These are phyloP conservation scores for Myxozyma melibiosi DNA, from an alignment of 805 yeast species.

Conservation along the genomic window DNA sequence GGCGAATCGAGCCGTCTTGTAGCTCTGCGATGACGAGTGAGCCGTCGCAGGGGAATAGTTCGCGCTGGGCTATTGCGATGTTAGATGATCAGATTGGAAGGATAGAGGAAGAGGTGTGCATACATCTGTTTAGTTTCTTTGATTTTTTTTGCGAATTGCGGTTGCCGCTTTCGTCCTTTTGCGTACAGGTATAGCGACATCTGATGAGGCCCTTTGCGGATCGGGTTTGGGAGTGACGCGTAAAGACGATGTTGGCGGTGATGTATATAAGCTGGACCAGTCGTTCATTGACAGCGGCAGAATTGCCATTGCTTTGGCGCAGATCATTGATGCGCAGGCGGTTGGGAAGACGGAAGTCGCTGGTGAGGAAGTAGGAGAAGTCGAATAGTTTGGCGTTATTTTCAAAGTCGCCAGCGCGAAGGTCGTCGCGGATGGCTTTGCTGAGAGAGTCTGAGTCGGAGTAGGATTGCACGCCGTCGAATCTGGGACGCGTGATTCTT, in stretches of 20 bases:
- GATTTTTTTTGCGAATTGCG: constrained; percentile 1
- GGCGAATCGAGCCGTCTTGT: constrained; percentile 9
- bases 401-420: neutral
- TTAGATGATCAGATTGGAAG: neutral
- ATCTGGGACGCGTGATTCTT: constrained; percentile 8
- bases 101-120: neutral
- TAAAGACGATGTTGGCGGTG: constrained; percentile 1
- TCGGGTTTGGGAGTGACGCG: constrained; percentile 5
- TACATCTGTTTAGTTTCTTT: constrained; percentile 9
- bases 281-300: constrained; percentile 6
- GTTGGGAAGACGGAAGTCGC: neutral
- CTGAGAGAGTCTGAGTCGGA: neutral
- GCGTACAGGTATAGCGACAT: constrained; percentile 6
- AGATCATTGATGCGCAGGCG: neutral
- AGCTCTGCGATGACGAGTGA: constrained; percentile 9
- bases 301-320: neutral
- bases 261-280: constrained; percentile 3
- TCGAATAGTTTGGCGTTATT: constrained; percentile 4
- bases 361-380: constrained; percentile 3
- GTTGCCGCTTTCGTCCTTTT: constrained; percentile 11
- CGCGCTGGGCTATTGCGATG: neutral
- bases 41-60: constrained; percentile 9
- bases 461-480: constrained; percentile 3
- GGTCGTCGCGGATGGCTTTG: constrained; percentile 1
- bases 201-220: constrained; percentile 9